These are phyloP conservation scores for Perkinsus marinus DNA, from an alignment of 169 alveolate species.

Conservation along the genomic window DNA sequence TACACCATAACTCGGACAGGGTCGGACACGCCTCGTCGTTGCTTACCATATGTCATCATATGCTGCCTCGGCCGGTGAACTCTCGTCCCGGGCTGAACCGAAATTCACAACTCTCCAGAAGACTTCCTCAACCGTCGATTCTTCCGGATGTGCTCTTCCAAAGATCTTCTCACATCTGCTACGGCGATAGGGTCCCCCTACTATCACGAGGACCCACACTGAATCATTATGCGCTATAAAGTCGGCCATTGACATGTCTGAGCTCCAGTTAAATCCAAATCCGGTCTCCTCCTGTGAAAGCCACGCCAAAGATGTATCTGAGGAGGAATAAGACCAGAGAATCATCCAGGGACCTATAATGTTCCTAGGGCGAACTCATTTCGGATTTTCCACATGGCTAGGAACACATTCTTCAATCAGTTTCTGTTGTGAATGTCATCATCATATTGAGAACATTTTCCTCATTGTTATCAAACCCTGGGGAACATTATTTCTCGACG, in stretches of 20 bases:
- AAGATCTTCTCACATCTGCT: not conserved
- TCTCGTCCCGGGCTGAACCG: not conserved
- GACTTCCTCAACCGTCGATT: not conserved
- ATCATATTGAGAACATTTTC: no score
- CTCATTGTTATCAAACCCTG: no score
- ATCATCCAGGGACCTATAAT: no score
- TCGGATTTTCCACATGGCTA: no score
- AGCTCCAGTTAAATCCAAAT: not conserved
- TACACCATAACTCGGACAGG: not conserved
- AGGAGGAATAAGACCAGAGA: not conserved
- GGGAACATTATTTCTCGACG: no score
- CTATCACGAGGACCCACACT: not conserved
- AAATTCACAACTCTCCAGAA: not conserved
- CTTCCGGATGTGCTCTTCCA: not conserved
- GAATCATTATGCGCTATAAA: not conserved
- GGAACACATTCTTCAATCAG: no score
- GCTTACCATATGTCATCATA: not conserved
- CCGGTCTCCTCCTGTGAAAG: not conserved
- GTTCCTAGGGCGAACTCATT: no score
- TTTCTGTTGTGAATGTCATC: no score
- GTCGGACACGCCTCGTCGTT: not conserved
- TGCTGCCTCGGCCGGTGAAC: not conserved
- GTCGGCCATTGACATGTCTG: not conserved
- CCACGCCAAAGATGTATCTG: not conserved
- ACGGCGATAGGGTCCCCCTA: not conserved